Evolutionary conservation across 805 yeast genomes (phyloP).

Genomic region (Yarrowia sp.): DNA sequence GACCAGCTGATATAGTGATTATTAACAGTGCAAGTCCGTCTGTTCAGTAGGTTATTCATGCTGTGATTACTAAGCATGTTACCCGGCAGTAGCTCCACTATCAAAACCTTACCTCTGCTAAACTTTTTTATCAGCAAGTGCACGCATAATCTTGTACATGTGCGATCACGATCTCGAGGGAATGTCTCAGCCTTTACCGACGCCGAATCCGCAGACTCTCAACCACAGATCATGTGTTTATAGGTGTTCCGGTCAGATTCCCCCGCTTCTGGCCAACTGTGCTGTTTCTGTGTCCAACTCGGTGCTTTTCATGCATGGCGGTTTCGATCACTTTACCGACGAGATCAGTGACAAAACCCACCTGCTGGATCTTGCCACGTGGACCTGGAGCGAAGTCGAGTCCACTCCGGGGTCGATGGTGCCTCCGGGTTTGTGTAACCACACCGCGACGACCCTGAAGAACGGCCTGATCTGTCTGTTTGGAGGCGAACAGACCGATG

Average conservation of each 20-base stretch:
- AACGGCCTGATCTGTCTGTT: conserved; percentile 6
- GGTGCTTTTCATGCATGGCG: conserved; percentile 19
- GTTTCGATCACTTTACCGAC: conserved; percentile 28
- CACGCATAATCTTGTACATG: conserved; percentile 17
- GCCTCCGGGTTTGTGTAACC: conserved; percentile 10
- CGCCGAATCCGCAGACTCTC: conserved; percentile 2
- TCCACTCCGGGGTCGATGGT: neutral
- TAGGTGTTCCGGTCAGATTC: conserved; percentile 16
- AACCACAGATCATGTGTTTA: conserved; percentile 17
- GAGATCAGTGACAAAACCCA: conserved; percentile 20
- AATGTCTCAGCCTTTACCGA: neutral
- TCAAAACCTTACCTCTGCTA: neutral
- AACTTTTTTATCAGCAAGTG: conserved; percentile 4
- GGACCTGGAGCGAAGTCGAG: conserved; percentile 30
- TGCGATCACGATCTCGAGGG: neutral
- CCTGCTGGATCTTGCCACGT: conserved; percentile 1
- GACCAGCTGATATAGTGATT: too few relatives aligned
- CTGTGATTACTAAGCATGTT: too few relatives aligned
- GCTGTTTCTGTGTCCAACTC: conserved; percentile 11
- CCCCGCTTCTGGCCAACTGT: conserved; percentile 20
- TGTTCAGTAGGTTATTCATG: too few relatives aligned
- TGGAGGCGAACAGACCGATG: conserved; percentile 24
- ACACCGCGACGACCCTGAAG: conserved; percentile 9
- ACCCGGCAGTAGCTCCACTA: too few relatives aligned
- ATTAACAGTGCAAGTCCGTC: too few relatives aligned